A percentile compares a stretch with the other conserved stretches of the same genome.
These are phyloP conservation scores for Musa itinerans DNA, from an alignment of 176 grass and related monocot species.

Conservation along the genomic window DNA sequence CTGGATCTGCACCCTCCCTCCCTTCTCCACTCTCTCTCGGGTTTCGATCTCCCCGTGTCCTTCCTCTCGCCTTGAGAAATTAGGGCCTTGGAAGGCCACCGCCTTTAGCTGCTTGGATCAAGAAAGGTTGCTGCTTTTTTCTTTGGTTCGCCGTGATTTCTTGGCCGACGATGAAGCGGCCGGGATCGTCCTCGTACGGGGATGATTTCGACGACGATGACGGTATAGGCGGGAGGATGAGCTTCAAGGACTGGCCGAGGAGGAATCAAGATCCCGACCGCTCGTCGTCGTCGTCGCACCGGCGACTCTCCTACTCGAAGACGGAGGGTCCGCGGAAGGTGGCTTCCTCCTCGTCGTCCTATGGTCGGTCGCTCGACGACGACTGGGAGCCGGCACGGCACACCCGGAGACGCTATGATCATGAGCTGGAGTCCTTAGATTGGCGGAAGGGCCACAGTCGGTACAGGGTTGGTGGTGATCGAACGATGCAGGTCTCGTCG, in stretches of 20 bases:
- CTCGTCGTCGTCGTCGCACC: slow-evolving; percentile 12
- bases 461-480: slow-evolving; percentile 28
- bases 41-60: not conserved
- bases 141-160: not conserved
- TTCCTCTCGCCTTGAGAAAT: not conserved
- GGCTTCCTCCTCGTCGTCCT: not conserved
- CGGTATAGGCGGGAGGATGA: not conserved
- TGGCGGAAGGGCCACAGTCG: slow-evolving; percentile 38
- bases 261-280: slow-evolving; percentile 10
- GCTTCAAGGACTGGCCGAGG: not conserved
- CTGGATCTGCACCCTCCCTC: not conserved
- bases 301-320: slow-evolving; percentile 17
- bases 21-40: not conserved
- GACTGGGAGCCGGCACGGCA: slow-evolving; percentile 16
- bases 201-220: slow-evolving; percentile 34
- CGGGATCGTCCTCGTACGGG: slow-evolving; percentile 45
- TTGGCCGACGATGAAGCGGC: slow-evolving; percentile 52
- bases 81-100: slow-evolving; percentile 13
- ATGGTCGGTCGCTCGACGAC: slow-evolving; percentile 22
- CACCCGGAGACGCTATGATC: slow-evolving; percentile 32
- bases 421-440: slow-evolving; percentile 41
- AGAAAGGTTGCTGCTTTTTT: not conserved
- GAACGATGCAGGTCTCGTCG: slow-evolving; percentile 21
- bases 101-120: not conserved
- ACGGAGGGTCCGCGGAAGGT: not conserved